Evolutionary conservation across 805 yeast species (phyloP), one percentile per base, ranked within the genome.

Genomic region (Saturnispora silvae): DNA sequence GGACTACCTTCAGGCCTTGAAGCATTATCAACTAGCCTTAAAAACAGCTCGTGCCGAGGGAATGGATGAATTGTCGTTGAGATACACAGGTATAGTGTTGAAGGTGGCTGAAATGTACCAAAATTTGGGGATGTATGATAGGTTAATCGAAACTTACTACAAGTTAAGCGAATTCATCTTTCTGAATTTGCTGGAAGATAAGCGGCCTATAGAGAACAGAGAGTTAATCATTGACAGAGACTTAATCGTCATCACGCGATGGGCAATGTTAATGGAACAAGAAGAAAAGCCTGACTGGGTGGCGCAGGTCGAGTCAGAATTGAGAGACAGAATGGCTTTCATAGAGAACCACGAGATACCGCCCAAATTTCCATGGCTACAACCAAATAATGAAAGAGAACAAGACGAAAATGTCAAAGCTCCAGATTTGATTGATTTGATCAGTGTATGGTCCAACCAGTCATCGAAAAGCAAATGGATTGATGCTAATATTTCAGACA

Each of bases 101-200:
- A 84, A 87, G 50, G 63, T 84, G 25, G 94, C 81, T 9, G 95
- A 86, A 50, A 80, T 85, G 85, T 82, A 75, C 52, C 95, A 84
- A 50, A 65, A 77, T 28, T 56, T 85, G 47, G 68, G 65, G 16
- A 67, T 71, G 74, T 45, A 51, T 23, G 72, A 72, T 11, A 81
- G 79, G 36, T 94, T 95, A 0, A 65, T 72, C 26, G 64, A 67
- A 44, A 59, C 83, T 7, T 86, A 57, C 30, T 32, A 40, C n/a
- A 45, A 45, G 27, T 37, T 57, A 25, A 40, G 51, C 26, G 51
- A 53, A 13, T 56, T 40, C 33, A 40, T 57, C 14, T 55, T 54
- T 32, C 44, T 46, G 8, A 55, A 53, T 25, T 35, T 57, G 9
- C 41, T 50, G 7, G 50, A 52, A 29, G 50, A 39, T 16, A 45